Evolutionary conservation across 1,284 basidiomycete genomes (phyloP), one percentile per base, ranked within the genome.

Genomic region (Boletus mariae): DNA sequence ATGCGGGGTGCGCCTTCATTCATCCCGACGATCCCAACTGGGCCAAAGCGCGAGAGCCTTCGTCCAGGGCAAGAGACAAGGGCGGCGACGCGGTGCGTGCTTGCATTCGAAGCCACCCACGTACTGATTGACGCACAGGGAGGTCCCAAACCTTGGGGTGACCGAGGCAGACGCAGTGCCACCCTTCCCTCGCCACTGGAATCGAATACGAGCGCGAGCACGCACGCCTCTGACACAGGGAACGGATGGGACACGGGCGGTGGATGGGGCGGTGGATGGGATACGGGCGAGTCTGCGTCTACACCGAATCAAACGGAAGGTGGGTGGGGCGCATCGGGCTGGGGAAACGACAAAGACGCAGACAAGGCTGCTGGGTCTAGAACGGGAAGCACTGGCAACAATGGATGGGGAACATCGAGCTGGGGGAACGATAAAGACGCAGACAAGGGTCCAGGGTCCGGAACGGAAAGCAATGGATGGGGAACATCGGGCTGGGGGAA

Each of bases 21-120:
- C 66, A 68, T 49, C 69, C 68, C 4, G 59, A 17, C 17, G 54
- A 66, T 12, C 38, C 63, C 12, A 40, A 42, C n/a, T 68, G 66
- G 66, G 41, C 6, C 29, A 50, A 37, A 8, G 68, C 68, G 4
- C 54, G 32, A 12, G 17, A 38, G 26, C 4, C 64, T n/a, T 46
- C 51, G 15, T 42, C 13, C 40, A 59, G n/a, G 45, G 7, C 54
- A 28, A 58, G 23, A 43, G 58, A 62, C 25, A 60, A 49, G 31
- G 48, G 56, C 17, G 55, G 51, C 6, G 49, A 52, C 49, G 49
- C 53, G 29, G 67, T 70, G 45, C 15, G 63, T 49, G 49, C 11
- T 28, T 5, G 13, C 17, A 35, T 26, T 38, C 32, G 10, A 31
- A 20, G 20, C 28, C 2, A 34, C 12, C 45, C 11, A 0, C 12